Evolutionary conservation across 2,329 filamentous ascomycete genomes (phyloP), one percentile per base, ranked within the genome.

Genomic region (Arachnopeziza araneosa): DNA sequence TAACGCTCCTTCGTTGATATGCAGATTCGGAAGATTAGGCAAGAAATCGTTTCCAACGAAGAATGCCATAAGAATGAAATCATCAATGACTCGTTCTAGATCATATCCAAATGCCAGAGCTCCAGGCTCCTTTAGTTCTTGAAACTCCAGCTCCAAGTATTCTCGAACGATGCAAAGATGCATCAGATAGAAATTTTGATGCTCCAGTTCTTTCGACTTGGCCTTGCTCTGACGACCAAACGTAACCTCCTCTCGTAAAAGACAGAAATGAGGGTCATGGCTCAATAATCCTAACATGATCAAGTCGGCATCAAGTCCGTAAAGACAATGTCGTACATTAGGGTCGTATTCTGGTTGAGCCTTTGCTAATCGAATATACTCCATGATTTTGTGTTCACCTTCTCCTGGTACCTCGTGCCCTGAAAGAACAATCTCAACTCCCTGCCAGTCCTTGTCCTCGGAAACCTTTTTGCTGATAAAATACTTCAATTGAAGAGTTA

Each of bases 351-450:
- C 85, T 1, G 90, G 90, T 75, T 99, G 95, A 54, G 93, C 92
- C 80, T 98, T 98, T 64, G 95, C 91, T 75, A 96, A 91, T 68
- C 95, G 90, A 75, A 99, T 99, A 76, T 99, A 99, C 76, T 99
- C 96, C 95, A 99, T 99, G 76, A 99, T 96, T 79, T 99, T 99
- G 80, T 99, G 95, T 76, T 99, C 95, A 69, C 95, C 95, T 77
- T 99, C 96, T 69, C 95, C 95, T 7, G 95, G 95, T 24, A 98
- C 93, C 75, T 99, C 96, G 72, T 99, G 96, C 58, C 96, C 95
- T 6, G 95, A 99, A 61, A 99, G 83, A 57, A 99, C 92, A 68
- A 99, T 88, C 72, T 98, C 93, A 66, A 96, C 95, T 62, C 90
- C 90, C 77, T 99, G 95, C 95, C 95, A 99, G 70, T 99, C 95